These are phyloP conservation scores for Cladosporium sp. DNA, from an alignment of 2,329 filamentous ascomycete species.

Conservation along the genomic window DNA sequence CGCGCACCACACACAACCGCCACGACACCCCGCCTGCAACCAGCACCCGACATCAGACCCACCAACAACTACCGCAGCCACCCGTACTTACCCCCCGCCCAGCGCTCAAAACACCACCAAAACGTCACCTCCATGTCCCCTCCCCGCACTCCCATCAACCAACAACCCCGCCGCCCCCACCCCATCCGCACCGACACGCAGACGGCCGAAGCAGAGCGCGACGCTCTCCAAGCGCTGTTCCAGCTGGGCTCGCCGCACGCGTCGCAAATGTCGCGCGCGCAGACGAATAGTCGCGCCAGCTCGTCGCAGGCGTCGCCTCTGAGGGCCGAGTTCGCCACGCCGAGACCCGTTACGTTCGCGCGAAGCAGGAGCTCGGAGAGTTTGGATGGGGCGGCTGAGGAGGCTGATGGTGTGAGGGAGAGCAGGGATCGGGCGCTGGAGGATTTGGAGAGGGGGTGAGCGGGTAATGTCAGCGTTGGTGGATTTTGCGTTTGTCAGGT, in stretches of 20 bases:
- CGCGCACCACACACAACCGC: slow-evolving; percentile 6
- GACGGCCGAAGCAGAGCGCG: slow-evolving; percentile 66
- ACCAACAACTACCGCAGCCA: slow-evolving; percentile 14
- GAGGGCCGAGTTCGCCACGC: slow-evolving; percentile 21
- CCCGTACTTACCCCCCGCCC: slow-evolving; percentile 2
- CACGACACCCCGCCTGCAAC: slow-evolving; percentile 21
- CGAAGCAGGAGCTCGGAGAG: slow-evolving; percentile 22
- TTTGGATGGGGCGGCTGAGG: slow-evolving; percentile 7
- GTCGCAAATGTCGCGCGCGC: slow-evolving; percentile 34
- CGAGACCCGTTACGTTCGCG: slow-evolving; percentile 26
- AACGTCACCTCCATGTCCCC: slow-evolving; percentile 27
- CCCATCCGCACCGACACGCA: slow-evolving; percentile 67
- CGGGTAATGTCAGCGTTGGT: no score
- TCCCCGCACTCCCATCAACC: slow-evolving; percentile 30
- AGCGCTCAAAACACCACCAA: neutral
- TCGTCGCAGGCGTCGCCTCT: slow-evolving; percentile 24
- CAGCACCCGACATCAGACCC: slow-evolving; percentile 29
- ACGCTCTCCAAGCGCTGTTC: slow-evolving; percentile 73
- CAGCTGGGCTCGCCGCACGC: slow-evolving; percentile 61
- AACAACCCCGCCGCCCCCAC: slow-evolving; percentile 31
- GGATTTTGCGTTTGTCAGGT: no score
- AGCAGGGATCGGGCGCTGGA: slow-evolving; percentile 2
- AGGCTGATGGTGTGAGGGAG: slow-evolving; percentile 3
- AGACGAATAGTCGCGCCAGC: slow-evolving; percentile 16
- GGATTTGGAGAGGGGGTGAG: neutral